Conservation (phyloP, 2,329 filamentous ascomycete species). For the Rhinocladiella mackenziei region DNA sequence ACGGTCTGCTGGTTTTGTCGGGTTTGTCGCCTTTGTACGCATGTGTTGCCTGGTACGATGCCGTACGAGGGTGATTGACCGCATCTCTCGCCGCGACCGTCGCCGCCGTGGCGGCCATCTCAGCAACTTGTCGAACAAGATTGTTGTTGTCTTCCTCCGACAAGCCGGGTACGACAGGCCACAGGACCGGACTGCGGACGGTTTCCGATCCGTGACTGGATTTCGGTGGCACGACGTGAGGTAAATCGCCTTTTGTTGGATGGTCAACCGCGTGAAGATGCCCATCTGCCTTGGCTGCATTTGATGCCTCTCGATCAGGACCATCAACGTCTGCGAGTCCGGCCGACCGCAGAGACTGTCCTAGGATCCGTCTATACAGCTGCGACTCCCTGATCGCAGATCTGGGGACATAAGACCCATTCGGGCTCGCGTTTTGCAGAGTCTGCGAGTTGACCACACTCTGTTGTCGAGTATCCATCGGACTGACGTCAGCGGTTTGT, state of each 20-base stretch:
- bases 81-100: constrained; percentile 80
- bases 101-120: constrained; percentile 88
- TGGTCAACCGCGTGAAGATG: constrained; percentile 45
- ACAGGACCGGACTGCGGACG: constrained; percentile 37
- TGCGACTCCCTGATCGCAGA: constrained; percentile 79
- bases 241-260: constrained; percentile 32
- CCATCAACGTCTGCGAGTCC: constrained; percentile 58
- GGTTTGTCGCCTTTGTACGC: constrained; percentile 33
- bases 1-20: constrained; percentile 32
- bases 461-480: constrained; percentile 37
- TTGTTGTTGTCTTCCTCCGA: constrained; percentile 77
- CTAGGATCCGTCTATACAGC: constrained; percentile 88
- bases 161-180: constrained; percentile 58
- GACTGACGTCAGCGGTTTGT: constrained; percentile 31
- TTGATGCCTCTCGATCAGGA: constrained; percentile 31
- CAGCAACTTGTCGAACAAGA: constrained; percentile 80
- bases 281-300: constrained; percentile 26
- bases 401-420: constrained; percentile 46
- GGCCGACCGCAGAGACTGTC: constrained; percentile 80
- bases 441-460: constrained; percentile 33
- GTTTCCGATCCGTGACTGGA: constrained; percentile 44
- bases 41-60: constrained; percentile 41
- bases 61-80: constrained; percentile 50
- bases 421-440: constrained; percentile 29
- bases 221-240: constrained; percentile 75